These are phyloP conservation scores for Sanchytrium tribonematis DNA, from an alignment of 371 early-diverging fungal genomes.

Conservation along the genomic window DNA sequence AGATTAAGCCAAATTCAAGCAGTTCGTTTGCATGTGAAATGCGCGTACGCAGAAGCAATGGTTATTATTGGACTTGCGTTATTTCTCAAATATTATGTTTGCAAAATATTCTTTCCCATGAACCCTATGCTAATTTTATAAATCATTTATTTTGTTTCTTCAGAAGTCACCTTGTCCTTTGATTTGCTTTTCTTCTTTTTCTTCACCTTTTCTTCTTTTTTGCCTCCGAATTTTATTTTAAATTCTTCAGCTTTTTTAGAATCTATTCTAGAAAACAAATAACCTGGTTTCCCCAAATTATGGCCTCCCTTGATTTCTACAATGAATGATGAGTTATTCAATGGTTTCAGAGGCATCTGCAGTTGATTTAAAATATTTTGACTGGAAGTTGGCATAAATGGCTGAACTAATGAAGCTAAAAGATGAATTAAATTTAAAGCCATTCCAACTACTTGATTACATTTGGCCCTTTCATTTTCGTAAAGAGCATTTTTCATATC, in stretches of 20 bases:
- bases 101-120: no score
- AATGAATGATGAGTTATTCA: slow-evolving; percentile 38
- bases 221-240: no score
- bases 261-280: slow-evolving; percentile 66
- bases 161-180: no score
- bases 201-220: no score
- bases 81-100: no score
- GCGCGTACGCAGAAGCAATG: no score
- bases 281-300: slow-evolving; percentile 50
- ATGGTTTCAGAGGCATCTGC: slow-evolving; percentile 38
- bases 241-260: slow-evolving; percentile 36
- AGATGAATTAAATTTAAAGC: slow-evolving; percentile 65
- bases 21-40: no score
- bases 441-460: slow-evolving; percentile 54
- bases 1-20: no score
- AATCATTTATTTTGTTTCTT: no score
- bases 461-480: slow-evolving; percentile 34
- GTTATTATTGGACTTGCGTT: no score
- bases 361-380: slow-evolving; percentile 45
- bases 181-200: no score
- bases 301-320: slow-evolving; percentile 48
- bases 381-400: slow-evolving; percentile 75
- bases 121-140: no score
- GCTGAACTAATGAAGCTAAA: slow-evolving; percentile 52
- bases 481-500: slow-evolving; percentile 63